Evolutionary conservation across 2,329 filamentous ascomycete genomes (phyloP).

Genomic region (Trichophyton benhamiae): DNA sequence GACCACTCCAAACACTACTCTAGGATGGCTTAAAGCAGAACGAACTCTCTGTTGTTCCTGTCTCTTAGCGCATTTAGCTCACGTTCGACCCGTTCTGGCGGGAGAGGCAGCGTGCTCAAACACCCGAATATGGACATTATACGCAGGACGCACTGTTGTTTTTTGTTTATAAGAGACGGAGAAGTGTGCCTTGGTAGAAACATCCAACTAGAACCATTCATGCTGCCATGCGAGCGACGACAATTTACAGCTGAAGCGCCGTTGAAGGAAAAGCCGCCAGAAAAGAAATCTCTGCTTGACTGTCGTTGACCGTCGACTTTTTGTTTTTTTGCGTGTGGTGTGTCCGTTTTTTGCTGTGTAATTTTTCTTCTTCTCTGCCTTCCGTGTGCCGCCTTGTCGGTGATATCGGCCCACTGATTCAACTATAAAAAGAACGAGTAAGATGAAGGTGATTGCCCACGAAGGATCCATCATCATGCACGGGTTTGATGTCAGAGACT

Average conservation of each 20-base stretch:
- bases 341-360: neutral
- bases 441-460: neutral
- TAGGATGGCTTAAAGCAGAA: neutral
- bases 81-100: neutral
- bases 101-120: neutral
- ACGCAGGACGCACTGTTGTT: neutral
- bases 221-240: neutral
- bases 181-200: neutral
- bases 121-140: neutral
- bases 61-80: neutral
- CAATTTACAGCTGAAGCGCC: conserved; percentile 1
- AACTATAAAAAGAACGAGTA: conserved; percentile 3
- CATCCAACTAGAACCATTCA: neutral
- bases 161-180: neutral
- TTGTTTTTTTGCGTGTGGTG: neutral
- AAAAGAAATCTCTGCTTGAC: neutral
- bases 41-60: neutral
- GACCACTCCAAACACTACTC: conserved; percentile 1
- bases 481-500: neutral
- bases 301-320: neutral
- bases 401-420: neutral
- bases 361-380: neutral
- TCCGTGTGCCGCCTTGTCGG: conserved; percentile 3
- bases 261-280: conserved; percentile 2
- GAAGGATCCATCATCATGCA: conserved; percentile 1